phyloP scores from a whole-genome alignment of 805 yeast genomes.

The Wickerhamiella occidentalis region DNA sequence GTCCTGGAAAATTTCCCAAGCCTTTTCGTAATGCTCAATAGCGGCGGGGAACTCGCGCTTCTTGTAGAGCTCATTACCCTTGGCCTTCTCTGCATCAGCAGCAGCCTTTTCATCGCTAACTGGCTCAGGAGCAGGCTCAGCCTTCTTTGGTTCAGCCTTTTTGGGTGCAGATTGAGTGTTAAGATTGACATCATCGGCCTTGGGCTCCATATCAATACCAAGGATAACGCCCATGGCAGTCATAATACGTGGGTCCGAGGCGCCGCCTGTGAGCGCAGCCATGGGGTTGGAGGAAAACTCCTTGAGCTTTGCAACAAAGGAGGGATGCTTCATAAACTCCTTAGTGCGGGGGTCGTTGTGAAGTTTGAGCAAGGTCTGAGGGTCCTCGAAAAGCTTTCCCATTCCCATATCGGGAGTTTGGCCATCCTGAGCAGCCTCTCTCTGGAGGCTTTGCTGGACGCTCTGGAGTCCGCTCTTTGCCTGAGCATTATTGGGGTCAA shows the following conservation, averaged over 20 bases:
- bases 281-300: slow-evolving; percentile 53
- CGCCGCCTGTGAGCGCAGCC: slow-evolving; percentile 47
- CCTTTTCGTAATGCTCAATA: slow-evolving; percentile 69
- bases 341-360: slow-evolving; percentile 77
- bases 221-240: slow-evolving; percentile 72
- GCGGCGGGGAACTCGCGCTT: slow-evolving; percentile 86
- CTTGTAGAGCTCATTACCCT: slow-evolving; percentile 81
- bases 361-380: slow-evolving; percentile 62
- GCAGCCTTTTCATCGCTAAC: slow-evolving; percentile 22
- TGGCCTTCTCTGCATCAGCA: slow-evolving; percentile 51
- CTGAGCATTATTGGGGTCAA: slow-evolving; percentile 73
- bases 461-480: slow-evolving; percentile 71
- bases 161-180: slow-evolving; percentile 22
- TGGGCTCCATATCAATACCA: slow-evolving; percentile 47
- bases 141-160: slow-evolving; percentile 25
- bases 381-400: slow-evolving; percentile 68
- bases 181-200: slow-evolving; percentile 23
- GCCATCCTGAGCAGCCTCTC: slow-evolving; percentile 36
- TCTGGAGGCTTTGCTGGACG: slow-evolving; percentile 47
- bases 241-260: slow-evolving; percentile 79
- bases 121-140: slow-evolving; percentile 31
- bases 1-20: slow-evolving; percentile 71
- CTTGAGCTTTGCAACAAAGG: slow-evolving; percentile 55
- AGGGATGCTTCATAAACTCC: slow-evolving; percentile 77
- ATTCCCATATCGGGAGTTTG: slow-evolving; percentile 59